A percentile compares a stretch with the other conserved stretches of the same genome.
Evolutionary conservation across 352 stramenopile species (phyloP).

Genomic region (Blastocystis sp.): DNA sequence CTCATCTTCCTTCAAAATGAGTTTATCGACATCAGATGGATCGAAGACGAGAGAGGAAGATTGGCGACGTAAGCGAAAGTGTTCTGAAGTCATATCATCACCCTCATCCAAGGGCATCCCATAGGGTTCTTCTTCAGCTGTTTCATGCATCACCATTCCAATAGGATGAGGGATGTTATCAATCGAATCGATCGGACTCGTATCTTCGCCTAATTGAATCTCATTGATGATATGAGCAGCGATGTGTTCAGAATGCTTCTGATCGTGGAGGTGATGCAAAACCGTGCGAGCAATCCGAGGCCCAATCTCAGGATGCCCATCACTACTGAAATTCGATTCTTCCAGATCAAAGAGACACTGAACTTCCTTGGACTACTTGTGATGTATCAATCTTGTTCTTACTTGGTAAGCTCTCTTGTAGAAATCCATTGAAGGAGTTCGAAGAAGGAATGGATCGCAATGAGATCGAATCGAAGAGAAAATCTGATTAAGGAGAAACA

Average conservation of each 20-base stretch:
- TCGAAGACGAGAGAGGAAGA: conserved; percentile 51
- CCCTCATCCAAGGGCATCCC: not conserved
- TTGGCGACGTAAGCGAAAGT: not conserved
- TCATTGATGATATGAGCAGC: not conserved
- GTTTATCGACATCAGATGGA: conserved; percentile 3
- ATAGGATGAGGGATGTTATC: not conserved
- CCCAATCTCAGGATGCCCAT: not conserved
- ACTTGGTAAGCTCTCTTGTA: conserved; percentile 42
- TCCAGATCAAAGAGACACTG: conserved; percentile 31
- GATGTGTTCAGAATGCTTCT: not conserved
- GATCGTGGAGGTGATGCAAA: not conserved
- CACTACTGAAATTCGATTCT: not conserved
- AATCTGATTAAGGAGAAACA: conserved; percentile 19
- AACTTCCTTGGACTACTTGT: not conserved
- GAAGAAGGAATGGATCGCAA: not conserved
- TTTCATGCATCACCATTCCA: not conserved
- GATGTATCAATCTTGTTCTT: not conserved
- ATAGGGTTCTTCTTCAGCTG: not conserved
- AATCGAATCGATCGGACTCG: too few species aligned
- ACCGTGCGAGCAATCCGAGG: not conserved
- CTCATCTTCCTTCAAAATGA: conserved; percentile 45
- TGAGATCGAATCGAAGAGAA: conserved; percentile 25
- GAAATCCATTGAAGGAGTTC: not conserved
- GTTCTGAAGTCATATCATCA: not conserved
- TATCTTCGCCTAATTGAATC: not conserved